Evolutionary conservation across 2,329 filamentous ascomycete species (phyloP).

Genomic region (Periconia sp.): DNA sequence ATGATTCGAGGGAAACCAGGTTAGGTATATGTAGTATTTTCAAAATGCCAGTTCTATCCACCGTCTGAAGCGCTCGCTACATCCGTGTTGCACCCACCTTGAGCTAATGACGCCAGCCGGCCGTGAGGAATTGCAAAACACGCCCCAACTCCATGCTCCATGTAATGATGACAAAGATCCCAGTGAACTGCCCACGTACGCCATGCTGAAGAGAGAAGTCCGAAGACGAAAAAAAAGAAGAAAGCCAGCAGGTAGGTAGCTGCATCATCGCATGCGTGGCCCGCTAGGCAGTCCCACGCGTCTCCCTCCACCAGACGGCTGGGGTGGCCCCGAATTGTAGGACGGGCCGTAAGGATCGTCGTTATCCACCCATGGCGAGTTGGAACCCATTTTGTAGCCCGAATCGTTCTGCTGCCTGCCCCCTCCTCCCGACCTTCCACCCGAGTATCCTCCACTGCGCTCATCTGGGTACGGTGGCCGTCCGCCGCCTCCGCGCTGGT

Average conservation of each 20-base stretch:
- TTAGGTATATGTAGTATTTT: background rate
- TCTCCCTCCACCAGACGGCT: slow-evolving; percentile 29
- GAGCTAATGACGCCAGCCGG: slow-evolving; percentile 5
- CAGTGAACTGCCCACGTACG: slow-evolving; percentile 17
- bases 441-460: slow-evolving; percentile 32
- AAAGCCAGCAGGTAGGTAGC: background rate
- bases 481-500: slow-evolving; percentile 20
- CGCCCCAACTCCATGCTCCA: background rate
- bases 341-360: slow-evolving; percentile 35
- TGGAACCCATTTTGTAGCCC: slow-evolving; percentile 29
- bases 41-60: background rate
- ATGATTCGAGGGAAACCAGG: background rate
- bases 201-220: slow-evolving; percentile 4
- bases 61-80: background rate
- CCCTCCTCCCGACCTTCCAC: slow-evolving; percentile 22
- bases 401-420: slow-evolving; percentile 29
- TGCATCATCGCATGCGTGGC: slow-evolving; percentile 37
- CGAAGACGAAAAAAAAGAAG: background rate
- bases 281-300: slow-evolving; percentile 42
- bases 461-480: slow-evolving; percentile 36
- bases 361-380: slow-evolving; percentile 35
- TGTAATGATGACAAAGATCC: background rate
- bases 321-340: slow-evolving; percentile 24
- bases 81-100: background rate
- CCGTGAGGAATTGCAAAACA: background rate